Evolutionary conservation across 345 rosid genomes (phyloP).

Genomic region (Gossypioides kirkii): DNA sequence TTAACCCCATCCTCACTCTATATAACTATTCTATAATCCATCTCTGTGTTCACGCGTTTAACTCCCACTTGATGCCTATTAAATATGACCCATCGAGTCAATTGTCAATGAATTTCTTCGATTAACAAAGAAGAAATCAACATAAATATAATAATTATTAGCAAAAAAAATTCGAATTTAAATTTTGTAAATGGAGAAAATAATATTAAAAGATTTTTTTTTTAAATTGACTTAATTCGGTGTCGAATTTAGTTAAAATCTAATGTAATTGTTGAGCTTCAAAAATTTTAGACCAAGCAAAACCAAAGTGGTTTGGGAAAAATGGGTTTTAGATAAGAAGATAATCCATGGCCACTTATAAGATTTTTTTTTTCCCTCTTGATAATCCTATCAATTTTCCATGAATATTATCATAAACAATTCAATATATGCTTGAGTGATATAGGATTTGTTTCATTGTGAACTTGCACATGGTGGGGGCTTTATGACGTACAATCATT

Average conservation of each 20-base stretch:
- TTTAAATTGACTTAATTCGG: too few species aligned
- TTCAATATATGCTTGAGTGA: neutral
- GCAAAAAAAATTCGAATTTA: accelerated
- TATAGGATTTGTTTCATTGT: neutral
- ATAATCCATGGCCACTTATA: too few species aligned
- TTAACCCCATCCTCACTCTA: neutral
- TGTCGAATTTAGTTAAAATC: too few species aligned
- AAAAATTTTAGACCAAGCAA: too few species aligned
- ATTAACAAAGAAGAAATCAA: neutral
- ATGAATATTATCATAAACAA: neutral
- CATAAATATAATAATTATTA: neutral
- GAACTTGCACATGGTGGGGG: constrained; percentile 12
- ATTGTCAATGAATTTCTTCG: neutral
- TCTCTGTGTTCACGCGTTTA: neutral
- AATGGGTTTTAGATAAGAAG: too few species aligned
- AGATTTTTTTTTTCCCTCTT: neutral
- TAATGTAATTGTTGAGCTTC: too few species aligned
- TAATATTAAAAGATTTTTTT: too few species aligned
- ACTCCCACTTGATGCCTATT: neutral
- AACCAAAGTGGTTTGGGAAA: too few species aligned
- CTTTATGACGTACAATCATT: neutral
- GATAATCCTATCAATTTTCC: neutral
- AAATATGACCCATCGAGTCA: neutral
- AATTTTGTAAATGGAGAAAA: too few species aligned
- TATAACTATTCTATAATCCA: neutral